phyloP scores from a whole-genome alignment of 257 asterid genomes.

The Eucommia ulmoides region DNA sequence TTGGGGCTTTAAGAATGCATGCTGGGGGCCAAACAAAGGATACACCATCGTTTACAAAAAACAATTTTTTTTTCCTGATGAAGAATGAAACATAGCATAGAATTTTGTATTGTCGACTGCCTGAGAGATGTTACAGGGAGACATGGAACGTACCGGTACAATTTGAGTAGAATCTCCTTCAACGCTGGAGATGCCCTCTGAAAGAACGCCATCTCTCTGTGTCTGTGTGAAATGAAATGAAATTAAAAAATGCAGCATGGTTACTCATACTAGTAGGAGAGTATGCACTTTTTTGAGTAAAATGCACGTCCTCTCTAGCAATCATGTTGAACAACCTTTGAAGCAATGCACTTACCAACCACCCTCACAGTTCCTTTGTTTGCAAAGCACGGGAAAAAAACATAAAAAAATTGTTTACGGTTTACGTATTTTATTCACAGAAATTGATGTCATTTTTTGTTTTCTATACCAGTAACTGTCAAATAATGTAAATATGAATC shows the following conservation, averaged over 20 bases:
- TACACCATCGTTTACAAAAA: not conserved
- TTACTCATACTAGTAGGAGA: constrained; percentile 11
- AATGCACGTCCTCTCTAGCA: constrained; percentile 31
- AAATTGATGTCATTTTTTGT: too few species aligned
- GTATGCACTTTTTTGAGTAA: constrained; percentile 34
- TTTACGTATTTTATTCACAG: too few species aligned
- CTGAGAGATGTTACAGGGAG: not conserved
- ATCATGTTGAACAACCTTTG: constrained; percentile 34
- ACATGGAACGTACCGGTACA: constrained; percentile 44
- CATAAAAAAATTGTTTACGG: too few species aligned
- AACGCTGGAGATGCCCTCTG: constrained; percentile 82
- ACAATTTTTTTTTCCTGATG: not conserved
- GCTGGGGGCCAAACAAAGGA: too few species aligned
- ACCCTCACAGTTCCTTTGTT: constrained; percentile 3
- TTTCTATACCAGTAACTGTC: too few species aligned
- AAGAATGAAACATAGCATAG: not conserved
- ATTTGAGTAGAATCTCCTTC: constrained; percentile 59
- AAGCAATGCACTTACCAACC: constrained; percentile 20
- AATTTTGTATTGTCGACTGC: not conserved
- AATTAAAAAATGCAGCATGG: constrained; percentile 8
- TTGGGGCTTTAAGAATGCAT: too few species aligned
- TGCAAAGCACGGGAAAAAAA: too few species aligned
- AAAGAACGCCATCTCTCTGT: constrained; percentile 44
- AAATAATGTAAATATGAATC: too few species aligned
- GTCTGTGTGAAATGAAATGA: constrained; percentile 4